A percentile compares a stretch with the other conserved stretches of the same genome.
Evolutionary conservation across 495 filamentous ascomycete genomes (phyloP).

Genomic region (Penicillium ucsense): DNA sequence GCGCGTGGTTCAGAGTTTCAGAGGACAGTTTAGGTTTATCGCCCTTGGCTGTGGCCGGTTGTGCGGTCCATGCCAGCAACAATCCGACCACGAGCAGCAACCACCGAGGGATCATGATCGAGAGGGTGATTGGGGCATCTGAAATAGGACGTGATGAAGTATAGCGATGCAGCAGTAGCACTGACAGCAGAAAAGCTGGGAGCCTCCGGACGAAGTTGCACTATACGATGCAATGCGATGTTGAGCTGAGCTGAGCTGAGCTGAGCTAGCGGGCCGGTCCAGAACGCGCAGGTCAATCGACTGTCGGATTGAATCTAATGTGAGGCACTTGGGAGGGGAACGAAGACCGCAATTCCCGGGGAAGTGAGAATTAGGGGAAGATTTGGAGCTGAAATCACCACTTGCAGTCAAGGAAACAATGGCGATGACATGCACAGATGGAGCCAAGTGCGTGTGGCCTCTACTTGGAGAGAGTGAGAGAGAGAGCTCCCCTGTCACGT

Average conservation of each 20-base stretch:
- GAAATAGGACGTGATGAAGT: slow-evolving; percentile 8
- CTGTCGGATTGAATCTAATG: neutral
- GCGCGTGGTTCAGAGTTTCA: slow-evolving; percentile 51
- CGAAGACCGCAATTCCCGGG: too few species aligned
- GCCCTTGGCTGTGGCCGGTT: slow-evolving; percentile 35
- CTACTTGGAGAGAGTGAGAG: slow-evolving; percentile 1
- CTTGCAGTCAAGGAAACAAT: slow-evolving; percentile 2
- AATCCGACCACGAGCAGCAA: slow-evolving; percentile 28
- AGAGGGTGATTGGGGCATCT: slow-evolving; percentile 21
- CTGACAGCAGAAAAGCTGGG: too few species aligned
- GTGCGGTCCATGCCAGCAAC: slow-evolving; percentile 22
- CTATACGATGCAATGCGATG: neutral
- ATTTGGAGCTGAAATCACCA: too few species aligned
- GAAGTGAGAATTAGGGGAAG: too few species aligned
- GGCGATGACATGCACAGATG: slow-evolving; percentile 7
- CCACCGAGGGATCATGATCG: slow-evolving; percentile 35
- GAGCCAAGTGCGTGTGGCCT: slow-evolving; percentile 22
- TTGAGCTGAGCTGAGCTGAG: too few species aligned
- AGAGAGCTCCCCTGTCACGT: slow-evolving; percentile 26
- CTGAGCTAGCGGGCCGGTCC: slow-evolving; percentile 10
- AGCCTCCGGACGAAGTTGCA: neutral
- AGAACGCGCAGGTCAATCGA: slow-evolving; percentile 1
- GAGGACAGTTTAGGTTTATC: slow-evolving; percentile 40
- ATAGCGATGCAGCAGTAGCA: neutral
- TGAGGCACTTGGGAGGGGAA: neutral